Conservation (phyloP, 1,139 yeast genomes). For the Tardiomyces depauwii region DNA sequence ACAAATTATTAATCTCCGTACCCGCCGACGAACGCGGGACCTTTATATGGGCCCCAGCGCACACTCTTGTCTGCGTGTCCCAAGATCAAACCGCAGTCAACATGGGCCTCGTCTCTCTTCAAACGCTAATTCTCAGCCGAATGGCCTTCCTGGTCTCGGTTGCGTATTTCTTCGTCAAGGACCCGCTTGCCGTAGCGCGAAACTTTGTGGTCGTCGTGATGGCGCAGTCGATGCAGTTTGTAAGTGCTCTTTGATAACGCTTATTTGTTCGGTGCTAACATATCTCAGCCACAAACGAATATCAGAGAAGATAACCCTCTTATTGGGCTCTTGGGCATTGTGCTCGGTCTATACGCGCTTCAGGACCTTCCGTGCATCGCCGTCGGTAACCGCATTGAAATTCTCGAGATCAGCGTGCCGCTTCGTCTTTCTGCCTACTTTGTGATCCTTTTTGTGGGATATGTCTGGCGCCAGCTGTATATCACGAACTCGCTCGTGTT, state of each 20-base stretch:
- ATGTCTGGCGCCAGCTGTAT: conserved; percentile 21
- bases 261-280: not conserved
- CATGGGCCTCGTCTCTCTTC: conserved; percentile 18
- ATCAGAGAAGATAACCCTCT: conserved; percentile 30
- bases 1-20: too few species aligned
- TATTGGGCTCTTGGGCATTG: conserved; percentile 34
- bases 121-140: conserved; percentile 25
- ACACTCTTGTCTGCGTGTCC: too few species aligned
- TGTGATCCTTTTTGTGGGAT: conserved; percentile 33
- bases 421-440: conserved; percentile 50
- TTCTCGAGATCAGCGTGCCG: conserved; percentile 63
- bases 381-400: conserved; percentile 25
- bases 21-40: too few species aligned
- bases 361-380: conserved; percentile 21
- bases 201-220: conserved; percentile 39
- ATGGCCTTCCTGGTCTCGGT: conserved; percentile 33
- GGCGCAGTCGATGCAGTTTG: conserved; percentile 46
- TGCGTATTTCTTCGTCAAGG: conserved; percentile 30
- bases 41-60: too few species aligned
- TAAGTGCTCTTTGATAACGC: conserved; percentile 5
- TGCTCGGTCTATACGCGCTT: conserved; percentile 25
- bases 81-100: too few species aligned
- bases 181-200: conserved; percentile 27
- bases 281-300: conserved; percentile 25
- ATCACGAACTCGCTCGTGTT: conserved; percentile 41